Evolutionary conservation across 2,329 filamentous ascomycete genomes (phyloP).

Genomic region (Hysterium pulicare): DNA sequence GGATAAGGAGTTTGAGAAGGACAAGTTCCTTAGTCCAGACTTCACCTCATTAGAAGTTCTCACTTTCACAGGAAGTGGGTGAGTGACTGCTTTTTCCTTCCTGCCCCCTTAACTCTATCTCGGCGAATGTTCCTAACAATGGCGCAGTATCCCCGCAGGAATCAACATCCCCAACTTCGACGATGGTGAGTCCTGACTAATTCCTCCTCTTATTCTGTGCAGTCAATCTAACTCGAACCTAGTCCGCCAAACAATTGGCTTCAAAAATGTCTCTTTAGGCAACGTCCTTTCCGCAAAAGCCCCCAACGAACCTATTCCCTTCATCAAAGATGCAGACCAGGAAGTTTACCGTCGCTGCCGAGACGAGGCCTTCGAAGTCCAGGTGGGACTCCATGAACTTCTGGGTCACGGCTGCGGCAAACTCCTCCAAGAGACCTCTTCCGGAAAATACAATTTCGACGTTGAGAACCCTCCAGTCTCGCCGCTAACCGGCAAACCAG

Average conservation of each 20-base stretch:
- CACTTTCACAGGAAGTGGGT: slow-evolving; percentile 66
- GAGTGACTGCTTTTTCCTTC: slow-evolving; percentile 10
- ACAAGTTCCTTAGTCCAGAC: slow-evolving; percentile 90
- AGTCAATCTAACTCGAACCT: slow-evolving; percentile 61
- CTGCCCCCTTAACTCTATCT: too few species aligned
- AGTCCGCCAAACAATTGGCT: slow-evolving; percentile 77
- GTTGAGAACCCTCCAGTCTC: slow-evolving; percentile 74
- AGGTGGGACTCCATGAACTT: slow-evolving; percentile 92
- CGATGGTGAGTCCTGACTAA: too few species aligned
- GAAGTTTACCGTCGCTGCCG: slow-evolving; percentile 77
- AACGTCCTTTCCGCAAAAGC: slow-evolving; percentile 91
- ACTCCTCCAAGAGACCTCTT: slow-evolving; percentile 81
- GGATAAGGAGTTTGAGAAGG: slow-evolving; percentile 87
- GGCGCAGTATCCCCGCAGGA: slow-evolving; percentile 52
- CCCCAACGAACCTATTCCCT: slow-evolving; percentile 87
- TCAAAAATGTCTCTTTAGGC: slow-evolving; percentile 91
- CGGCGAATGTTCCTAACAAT: slow-evolving; percentile 4
- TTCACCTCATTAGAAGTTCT: slow-evolving; percentile 93
- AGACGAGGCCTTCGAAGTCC: slow-evolving; percentile 87
- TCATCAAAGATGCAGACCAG: slow-evolving; percentile 76
- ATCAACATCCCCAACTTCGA: slow-evolving; percentile 59
- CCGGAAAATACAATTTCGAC: slow-evolving; percentile 87
- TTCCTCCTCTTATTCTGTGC: slow-evolving; percentile 22
- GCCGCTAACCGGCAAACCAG: slow-evolving; percentile 72
- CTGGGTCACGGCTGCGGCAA: slow-evolving; percentile 89